Conservation (phyloP, 2,329 filamentous ascomycete species). For the Colletotrichum endophyticum region DNA sequence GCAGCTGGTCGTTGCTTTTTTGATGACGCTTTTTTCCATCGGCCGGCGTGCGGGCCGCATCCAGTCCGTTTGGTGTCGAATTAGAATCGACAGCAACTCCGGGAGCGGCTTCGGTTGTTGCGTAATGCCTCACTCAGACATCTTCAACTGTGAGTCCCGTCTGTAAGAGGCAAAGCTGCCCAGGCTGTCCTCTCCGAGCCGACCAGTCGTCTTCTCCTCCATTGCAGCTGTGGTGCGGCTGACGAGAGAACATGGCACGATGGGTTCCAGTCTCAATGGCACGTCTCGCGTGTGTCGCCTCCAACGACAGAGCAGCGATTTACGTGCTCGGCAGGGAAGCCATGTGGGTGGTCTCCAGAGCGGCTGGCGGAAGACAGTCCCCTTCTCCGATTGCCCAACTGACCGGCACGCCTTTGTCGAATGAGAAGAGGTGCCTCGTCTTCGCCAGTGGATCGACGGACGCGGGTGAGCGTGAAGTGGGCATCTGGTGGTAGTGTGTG, state of each 20-base stretch:
- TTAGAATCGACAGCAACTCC: neutral
- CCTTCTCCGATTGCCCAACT: neutral
- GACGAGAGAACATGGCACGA: neutral
- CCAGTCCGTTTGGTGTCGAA: neutral
- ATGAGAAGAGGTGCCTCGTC: neutral
- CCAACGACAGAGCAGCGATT: neutral
- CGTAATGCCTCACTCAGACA: neutral
- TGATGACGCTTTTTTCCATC: neutral
- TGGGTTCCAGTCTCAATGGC: neutral
- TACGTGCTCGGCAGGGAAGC: conserved; percentile 7
- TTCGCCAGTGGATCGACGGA: neutral
- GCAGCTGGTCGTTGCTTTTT: neutral
- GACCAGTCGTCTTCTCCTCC: neutral
- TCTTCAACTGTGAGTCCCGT: neutral
- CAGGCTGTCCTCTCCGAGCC: neutral
- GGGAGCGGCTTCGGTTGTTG: neutral
- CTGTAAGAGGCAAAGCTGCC: neutral
- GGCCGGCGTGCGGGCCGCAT: neutral
- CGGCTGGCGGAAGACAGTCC: conserved; percentile 3
- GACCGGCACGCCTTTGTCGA: neutral
- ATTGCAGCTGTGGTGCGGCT: neutral
- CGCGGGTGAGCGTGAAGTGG: neutral
- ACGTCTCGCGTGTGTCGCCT: neutral
- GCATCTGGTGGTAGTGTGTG: neutral
- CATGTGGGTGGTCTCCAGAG: conserved; percentile 6